Percentiles rank a stretch among this genome's conserved stretches.
These are phyloP conservation scores for Beta lomatogona DNA, from an alignment of 179 eudicot genomes.

Conservation along the genomic window DNA sequence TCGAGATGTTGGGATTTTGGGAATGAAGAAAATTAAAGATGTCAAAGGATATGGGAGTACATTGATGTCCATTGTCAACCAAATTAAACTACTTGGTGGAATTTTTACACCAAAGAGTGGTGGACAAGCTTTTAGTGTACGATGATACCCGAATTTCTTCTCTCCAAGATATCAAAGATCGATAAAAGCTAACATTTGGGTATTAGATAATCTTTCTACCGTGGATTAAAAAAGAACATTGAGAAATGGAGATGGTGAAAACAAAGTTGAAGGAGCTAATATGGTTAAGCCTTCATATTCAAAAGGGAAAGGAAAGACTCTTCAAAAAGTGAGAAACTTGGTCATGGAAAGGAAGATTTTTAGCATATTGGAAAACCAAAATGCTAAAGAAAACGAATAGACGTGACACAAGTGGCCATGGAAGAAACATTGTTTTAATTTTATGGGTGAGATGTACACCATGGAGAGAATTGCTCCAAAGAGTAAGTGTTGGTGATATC, in stretches of 20 bases:
- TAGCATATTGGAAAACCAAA: neutral
- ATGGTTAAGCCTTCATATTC: no score
- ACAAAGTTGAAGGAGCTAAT: neutral
- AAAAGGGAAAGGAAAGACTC: no score
- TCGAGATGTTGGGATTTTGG: no score
- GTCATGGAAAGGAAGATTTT: neutral
- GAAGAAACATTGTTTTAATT: neutral
- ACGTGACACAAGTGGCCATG: no score
- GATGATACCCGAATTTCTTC: neutral
- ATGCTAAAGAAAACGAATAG: neutral
- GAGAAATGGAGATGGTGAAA: neutral
- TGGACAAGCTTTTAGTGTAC: no score
- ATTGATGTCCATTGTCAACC: neutral
- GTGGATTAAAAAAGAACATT: neutral
- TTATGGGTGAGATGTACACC: neutral
- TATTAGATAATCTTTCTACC: neutral
- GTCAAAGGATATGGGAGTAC: neutral
- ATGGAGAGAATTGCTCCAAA: neutral
- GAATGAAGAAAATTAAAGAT: neutral
- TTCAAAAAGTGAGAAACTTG: no score
- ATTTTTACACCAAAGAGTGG: no score
- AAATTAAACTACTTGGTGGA: neutral
- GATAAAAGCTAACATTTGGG: no score
- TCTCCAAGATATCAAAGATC: neutral
- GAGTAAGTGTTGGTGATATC: neutral